Conservation (phyloP, 371 early-diverging fungal species). For the Ordospora pajunii region DNA sequence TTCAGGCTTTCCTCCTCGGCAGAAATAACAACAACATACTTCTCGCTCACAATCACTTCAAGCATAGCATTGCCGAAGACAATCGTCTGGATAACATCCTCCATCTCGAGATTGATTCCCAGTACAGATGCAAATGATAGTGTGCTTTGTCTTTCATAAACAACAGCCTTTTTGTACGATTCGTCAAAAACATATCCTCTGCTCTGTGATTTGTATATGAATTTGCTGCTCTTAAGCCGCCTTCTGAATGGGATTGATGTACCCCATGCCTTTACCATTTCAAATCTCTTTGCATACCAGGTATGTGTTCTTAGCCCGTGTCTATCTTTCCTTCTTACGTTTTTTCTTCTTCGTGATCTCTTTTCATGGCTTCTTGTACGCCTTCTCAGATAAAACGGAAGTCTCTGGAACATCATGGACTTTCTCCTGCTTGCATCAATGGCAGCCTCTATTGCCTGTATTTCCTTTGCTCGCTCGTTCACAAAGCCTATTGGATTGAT, state of each 20-base stretch:
- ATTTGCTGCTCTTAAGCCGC: conserved; percentile 42
- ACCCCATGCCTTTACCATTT: conserved; percentile 40
- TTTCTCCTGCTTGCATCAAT: conserved; percentile 37
- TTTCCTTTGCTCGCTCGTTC: conserved; percentile 47
- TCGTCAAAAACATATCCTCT: conserved; percentile 56
- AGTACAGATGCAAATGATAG: neutral
- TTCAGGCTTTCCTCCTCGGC: neutral
- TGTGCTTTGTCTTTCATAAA: neutral
- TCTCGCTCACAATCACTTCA: conserved; percentile 6
- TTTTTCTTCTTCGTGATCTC: neutral
- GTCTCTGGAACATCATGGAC: conserved; percentile 47
- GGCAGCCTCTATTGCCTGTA: conserved; percentile 42
- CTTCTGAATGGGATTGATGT: conserved; percentile 31
- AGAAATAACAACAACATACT: neutral
- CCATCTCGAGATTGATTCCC: neutral
- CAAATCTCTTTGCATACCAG: conserved; percentile 57
- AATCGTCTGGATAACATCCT: neutral
- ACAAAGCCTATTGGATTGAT: conserved; percentile 46
- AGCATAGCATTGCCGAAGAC: neutral
- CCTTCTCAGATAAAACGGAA: conserved; percentile 53
- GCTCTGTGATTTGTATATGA: conserved; percentile 47
- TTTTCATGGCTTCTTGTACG: conserved; percentile 38
- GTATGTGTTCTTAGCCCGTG: conserved; percentile 44
- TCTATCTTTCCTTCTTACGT: conserved; percentile 17
- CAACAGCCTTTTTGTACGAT: conserved; percentile 18